These are phyloP conservation scores for Malus fusca DNA, from an alignment of 306 rosid genomes.

Conservation along the genomic window DNA sequence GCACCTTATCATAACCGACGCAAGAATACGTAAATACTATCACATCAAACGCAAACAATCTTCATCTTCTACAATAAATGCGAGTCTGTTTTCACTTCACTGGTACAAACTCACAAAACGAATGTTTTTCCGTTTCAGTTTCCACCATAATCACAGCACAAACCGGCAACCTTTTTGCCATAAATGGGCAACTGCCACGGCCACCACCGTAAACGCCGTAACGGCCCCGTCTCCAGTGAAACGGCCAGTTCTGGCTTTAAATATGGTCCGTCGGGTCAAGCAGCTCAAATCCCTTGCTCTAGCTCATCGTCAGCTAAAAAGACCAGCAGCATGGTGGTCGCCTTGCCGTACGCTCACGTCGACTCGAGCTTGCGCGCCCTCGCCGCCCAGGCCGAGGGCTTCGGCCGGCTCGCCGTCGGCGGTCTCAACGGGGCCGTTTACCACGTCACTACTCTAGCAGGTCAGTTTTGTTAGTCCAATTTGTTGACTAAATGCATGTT, in stretches of 20 bases:
- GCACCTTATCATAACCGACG: neutral
- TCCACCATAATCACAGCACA: neutral
- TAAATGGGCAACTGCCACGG: slow-evolving; percentile 63
- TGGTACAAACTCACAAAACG: neutral
- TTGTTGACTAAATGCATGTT: neutral
- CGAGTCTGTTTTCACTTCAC: neutral
- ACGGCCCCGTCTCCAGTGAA: slow-evolving; percentile 15
- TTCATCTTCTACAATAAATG: neutral
- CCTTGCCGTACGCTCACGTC: slow-evolving; percentile 61
- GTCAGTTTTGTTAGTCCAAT: slow-evolving; percentile 16
- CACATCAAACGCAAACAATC: neutral
- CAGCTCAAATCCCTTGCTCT: slow-evolving; percentile 17
- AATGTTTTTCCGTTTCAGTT: slow-evolving; percentile 10
- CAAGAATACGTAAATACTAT: neutral
- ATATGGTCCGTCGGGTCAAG: slow-evolving; percentile 12
- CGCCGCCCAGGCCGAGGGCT: slow-evolving; percentile 81
- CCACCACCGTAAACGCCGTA: slow-evolving; percentile 35
- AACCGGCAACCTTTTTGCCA: slow-evolving; percentile 9
- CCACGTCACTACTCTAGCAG: slow-evolving; percentile 67
- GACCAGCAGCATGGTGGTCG: neutral
- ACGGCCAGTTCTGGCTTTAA: slow-evolving; percentile 24
- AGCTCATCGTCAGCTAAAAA: neutral
- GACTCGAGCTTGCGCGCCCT: slow-evolving; percentile 67
- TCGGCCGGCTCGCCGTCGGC: slow-evolving; percentile 73
- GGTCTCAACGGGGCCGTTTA: slow-evolving; percentile 74